These are phyloP conservation scores for Mycena floridula DNA, from an alignment of 768 basidiomycete species.

Conservation along the genomic window DNA sequence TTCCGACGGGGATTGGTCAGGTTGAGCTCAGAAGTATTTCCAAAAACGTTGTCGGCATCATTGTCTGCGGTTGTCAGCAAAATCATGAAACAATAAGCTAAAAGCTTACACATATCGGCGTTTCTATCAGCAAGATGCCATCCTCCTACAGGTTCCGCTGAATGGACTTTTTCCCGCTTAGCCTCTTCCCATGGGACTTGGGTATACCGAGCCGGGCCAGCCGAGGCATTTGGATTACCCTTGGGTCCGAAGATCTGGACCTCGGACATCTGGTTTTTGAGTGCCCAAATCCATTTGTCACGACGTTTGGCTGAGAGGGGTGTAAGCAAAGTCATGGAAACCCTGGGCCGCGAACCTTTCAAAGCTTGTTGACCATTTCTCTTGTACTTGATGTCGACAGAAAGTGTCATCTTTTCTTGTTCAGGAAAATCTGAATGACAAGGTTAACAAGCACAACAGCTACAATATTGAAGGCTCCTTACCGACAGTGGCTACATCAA, in stretches of 20 bases:
- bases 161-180: slow-evolving; percentile 36
- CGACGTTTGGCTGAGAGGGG: slow-evolving; percentile 56
- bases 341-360: slow-evolving; percentile 43
- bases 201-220: slow-evolving; percentile 56
- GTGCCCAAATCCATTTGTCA: slow-evolving; percentile 89
- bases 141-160: slow-evolving; percentile 33
- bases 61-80: slow-evolving; percentile 24
- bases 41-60: slow-evolving; percentile 39
- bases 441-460: slow-evolving; percentile 2
- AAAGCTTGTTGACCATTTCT: slow-evolving; percentile 79
- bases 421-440: slow-evolving; percentile 62
- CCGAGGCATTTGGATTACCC: slow-evolving; percentile 50
- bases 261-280: slow-evolving; percentile 68
- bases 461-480: slow-evolving; percentile 5
- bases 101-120: slow-evolving; percentile 37
- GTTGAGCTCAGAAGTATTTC: slow-evolving; percentile 30
- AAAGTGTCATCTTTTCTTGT: slow-evolving; percentile 71
- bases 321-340: slow-evolving; percentile 7
- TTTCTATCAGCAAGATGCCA: slow-evolving; percentile 51
- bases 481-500: slow-evolving; percentile 71
- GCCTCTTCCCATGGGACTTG: slow-evolving; percentile 69
- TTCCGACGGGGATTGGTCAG: slow-evolving; percentile 28
- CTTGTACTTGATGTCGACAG: slow-evolving; percentile 85
- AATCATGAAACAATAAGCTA: slow-evolving; percentile 1
- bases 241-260: slow-evolving; percentile 63